These are phyloP conservation scores for Xanthoparmelia taractica DNA, from an alignment of 495 filamentous ascomycete genomes.

Conservation along the genomic window DNA sequence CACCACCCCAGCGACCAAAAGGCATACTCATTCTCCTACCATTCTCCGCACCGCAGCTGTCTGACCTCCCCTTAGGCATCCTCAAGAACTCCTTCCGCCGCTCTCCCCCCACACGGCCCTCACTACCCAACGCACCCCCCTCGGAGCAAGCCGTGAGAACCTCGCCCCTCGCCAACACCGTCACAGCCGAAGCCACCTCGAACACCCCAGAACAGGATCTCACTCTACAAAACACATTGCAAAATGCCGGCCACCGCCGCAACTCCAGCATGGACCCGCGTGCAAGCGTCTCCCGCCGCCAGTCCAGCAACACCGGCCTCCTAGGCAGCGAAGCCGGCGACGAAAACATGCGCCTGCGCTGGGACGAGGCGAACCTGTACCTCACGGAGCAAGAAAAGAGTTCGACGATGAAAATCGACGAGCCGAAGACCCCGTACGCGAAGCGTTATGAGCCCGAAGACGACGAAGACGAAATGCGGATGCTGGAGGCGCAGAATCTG, in stretches of 20 bases:
- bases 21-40: slow-evolving; percentile 41
- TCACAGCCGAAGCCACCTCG: slow-evolving; percentile 29
- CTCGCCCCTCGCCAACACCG: slow-evolving; percentile 23
- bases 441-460: slow-evolving; percentile 82
- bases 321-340: slow-evolving; percentile 43
- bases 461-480: slow-evolving; percentile 64
- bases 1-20: slow-evolving; percentile 58
- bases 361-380: slow-evolving; percentile 97
- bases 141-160: slow-evolving; percentile 31
- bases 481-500: slow-evolving; percentile 50
- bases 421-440: slow-evolving; percentile 95
- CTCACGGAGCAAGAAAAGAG: slow-evolving; percentile 91
- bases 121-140: slow-evolving; percentile 36
- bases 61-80: slow-evolving; percentile 55
- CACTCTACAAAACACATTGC: slow-evolving; percentile 84
- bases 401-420: slow-evolving; percentile 95
- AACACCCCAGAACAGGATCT: slow-evolving; percentile 65
- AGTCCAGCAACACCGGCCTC: slow-evolving; percentile 45
- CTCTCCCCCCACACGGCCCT: slow-evolving; percentile 45
- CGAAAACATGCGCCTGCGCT: slow-evolving; percentile 71
- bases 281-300: slow-evolving; percentile 57
- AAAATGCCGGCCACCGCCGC: slow-evolving; percentile 85
- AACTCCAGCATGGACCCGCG: slow-evolving; percentile 63
- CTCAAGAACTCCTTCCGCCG: slow-evolving; percentile 78
- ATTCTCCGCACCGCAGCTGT: slow-evolving; percentile 9